These are phyloP conservation scores for Schizopora paradoxa DNA, from an alignment of 1,284 basidiomycete species.

Conservation along the genomic window DNA sequence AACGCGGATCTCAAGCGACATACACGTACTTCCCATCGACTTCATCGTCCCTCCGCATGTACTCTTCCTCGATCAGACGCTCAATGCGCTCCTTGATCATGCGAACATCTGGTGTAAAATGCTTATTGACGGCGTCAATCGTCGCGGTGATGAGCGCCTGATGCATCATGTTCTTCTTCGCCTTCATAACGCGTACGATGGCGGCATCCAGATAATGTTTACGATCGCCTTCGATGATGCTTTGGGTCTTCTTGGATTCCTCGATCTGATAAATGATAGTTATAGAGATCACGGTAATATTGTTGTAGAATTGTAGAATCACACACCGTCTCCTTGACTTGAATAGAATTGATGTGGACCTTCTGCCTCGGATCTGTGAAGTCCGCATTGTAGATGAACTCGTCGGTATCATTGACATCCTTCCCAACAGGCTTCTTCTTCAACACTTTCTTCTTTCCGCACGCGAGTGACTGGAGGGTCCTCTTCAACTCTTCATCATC, in stretches of 20 bases:
- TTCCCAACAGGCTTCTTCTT: conserved; percentile 75
- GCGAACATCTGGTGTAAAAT: conserved; percentile 68
- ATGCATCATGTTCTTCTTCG: conserved; percentile 72
- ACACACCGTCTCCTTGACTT: conserved; percentile 83
- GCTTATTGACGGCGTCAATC: conserved; percentile 74
- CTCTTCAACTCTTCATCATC: conserved; percentile 73
- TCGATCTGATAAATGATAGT: conserved; percentile 52
- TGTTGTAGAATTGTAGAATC: neutral
- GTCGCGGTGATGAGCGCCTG: conserved; percentile 77
- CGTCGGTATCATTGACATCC: conserved; percentile 75
- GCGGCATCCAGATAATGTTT: conserved; percentile 87
- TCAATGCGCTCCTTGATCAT: conserved; percentile 84
- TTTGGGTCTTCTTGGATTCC: conserved; percentile 81
- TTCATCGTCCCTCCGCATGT: conserved; percentile 69
- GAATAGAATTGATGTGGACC: conserved; percentile 95
- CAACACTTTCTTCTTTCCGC: conserved; percentile 87
- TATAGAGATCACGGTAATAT: neutral
- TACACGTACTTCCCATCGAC: conserved; percentile 73
- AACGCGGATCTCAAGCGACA: conserved; percentile 48
- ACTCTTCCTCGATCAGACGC: conserved; percentile 80
- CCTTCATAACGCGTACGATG: conserved; percentile 94
- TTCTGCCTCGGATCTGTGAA: conserved; percentile 79
- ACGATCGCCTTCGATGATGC: conserved; percentile 82
- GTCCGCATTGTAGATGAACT: conserved; percentile 77
- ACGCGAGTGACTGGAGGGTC: conserved; percentile 88